A percentile compares a stretch with the other conserved stretches of the same genome.
These are phyloP conservation scores for Zygosaccharomyces sapae DNA, from an alignment of 1,139 yeast genomes.

Conservation along the genomic window DNA sequence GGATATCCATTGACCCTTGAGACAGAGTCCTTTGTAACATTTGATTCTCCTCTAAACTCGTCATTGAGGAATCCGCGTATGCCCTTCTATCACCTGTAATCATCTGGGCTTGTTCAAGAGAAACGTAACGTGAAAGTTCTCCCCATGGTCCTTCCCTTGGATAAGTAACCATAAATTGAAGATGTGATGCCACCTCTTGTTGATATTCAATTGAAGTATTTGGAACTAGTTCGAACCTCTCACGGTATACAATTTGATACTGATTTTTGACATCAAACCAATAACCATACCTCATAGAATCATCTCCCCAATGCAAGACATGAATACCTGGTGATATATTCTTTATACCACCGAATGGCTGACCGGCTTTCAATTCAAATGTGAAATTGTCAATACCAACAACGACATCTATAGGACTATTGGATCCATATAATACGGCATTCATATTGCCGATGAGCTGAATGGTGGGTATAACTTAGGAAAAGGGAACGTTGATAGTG, in stretches of 20 bases:
- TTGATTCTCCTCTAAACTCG: conserved; percentile 41
- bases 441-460: conserved; percentile 13
- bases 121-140: conserved; percentile 17
- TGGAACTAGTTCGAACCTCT: conserved; percentile 16
- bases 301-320: conserved; percentile 26
- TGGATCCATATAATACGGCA: conserved; percentile 15
- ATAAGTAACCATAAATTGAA: conserved; percentile 22
- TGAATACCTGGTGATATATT: conserved; percentile 26
- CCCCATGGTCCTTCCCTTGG: conserved; percentile 27
- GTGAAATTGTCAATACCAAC: conserved; percentile 31
- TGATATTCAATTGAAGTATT: conserved; percentile 15
- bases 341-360: conserved; percentile 29
- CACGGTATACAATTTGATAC: conserved; percentile 19
- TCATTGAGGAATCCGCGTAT: conserved; percentile 38
- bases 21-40: conserved; percentile 34
- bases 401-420: conserved; percentile 16
- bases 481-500: conserved; percentile 17
- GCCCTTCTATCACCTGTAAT: conserved; percentile 5
- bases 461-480: no score
- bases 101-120: conserved; percentile 19
- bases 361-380: conserved; percentile 23
- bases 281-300: conserved; percentile 30
- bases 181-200: conserved; percentile 13
- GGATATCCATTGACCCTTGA: conserved; percentile 12
- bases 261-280: conserved; percentile 23